These are phyloP conservation scores for Termitomyces eurrhizus DNA, from an alignment of 768 basidiomycete species.

Conservation along the genomic window DNA sequence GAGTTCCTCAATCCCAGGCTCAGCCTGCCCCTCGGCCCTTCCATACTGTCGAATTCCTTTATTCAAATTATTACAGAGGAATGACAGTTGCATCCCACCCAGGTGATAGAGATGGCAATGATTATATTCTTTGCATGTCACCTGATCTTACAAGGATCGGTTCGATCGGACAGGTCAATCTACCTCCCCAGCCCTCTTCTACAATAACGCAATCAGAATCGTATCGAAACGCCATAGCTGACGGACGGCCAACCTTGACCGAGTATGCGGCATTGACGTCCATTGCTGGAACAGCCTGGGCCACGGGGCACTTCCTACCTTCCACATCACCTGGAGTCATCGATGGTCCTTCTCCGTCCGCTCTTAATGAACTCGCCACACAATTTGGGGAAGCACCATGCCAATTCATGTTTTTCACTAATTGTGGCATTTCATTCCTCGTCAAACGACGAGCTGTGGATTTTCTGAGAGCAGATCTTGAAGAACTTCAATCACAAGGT, in stretches of 20 bases:
- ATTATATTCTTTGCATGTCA: constrained; percentile 70
- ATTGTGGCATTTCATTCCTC: constrained; percentile 79
- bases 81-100: constrained; percentile 68
- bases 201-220: constrained; percentile 21
- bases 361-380: constrained; percentile 76
- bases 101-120: constrained; percentile 68
- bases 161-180: constrained; percentile 59
- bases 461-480: constrained; percentile 76
- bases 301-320: constrained; percentile 58
- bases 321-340: constrained; percentile 24
- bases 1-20: constrained; percentile 38
- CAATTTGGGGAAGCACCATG: constrained; percentile 73
- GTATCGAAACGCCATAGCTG: constrained; percentile 32
- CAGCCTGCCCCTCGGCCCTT: constrained; percentile 53
- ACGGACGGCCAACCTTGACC: constrained; percentile 58
- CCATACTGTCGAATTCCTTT: constrained; percentile 54
- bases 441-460: constrained; percentile 82
- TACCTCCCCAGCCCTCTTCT: constrained; percentile 37
- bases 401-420: constrained; percentile 87
- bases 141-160: constrained; percentile 76
- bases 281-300: constrained; percentile 83
- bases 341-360: constrained; percentile 44
- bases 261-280: constrained; percentile 77
- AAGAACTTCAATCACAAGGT: constrained; percentile 74
- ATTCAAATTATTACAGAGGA: constrained; percentile 63